Evolutionary conservation across 305 asterid species (phyloP).

Genomic region (Fraxinus greggii): DNA sequence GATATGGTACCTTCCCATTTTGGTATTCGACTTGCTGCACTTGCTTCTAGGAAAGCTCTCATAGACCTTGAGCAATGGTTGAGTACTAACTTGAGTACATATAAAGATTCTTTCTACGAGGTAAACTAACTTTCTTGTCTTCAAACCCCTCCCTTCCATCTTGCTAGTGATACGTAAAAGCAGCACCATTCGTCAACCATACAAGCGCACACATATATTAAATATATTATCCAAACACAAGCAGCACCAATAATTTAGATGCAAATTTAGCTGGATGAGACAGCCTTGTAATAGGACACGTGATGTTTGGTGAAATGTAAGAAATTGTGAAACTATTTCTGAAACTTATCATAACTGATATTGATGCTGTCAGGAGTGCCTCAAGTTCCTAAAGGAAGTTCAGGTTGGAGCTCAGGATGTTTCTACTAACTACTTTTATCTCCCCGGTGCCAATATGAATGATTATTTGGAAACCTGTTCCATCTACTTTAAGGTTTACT

Average conservation of each 20-base stretch:
- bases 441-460: conserved; percentile 54
- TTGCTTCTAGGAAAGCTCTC: conserved; percentile 80
- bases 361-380: conserved; percentile 69
- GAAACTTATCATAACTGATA: conserved; percentile 5
- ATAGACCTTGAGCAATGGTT: conserved; percentile 90
- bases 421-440: conserved; percentile 58
- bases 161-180: neutral
- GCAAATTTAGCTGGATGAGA: conserved; percentile 9
- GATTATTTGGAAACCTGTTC: conserved; percentile 67
- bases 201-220: neutral
- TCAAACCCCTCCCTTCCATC: neutral
- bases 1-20: conserved; percentile 70
- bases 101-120: conserved; percentile 78
- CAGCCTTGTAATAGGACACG: conserved; percentile 5
- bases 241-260: conserved; percentile 6
- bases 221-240: neutral
- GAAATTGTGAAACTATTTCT: conserved; percentile 1
- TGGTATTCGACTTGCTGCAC: conserved; percentile 77
- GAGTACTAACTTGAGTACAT: conserved; percentile 49
- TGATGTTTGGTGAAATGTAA: neutral
- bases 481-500: conserved; percentile 62
- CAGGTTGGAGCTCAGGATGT: conserved; percentile 58
- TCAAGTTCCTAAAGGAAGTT: conserved; percentile 76
- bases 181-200: neutral
- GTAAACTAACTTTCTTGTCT: conserved; percentile 31